Evolutionary conservation across 2,329 filamentous ascomycete species (phyloP).

Genomic region (Diaporthe longicolla): DNA sequence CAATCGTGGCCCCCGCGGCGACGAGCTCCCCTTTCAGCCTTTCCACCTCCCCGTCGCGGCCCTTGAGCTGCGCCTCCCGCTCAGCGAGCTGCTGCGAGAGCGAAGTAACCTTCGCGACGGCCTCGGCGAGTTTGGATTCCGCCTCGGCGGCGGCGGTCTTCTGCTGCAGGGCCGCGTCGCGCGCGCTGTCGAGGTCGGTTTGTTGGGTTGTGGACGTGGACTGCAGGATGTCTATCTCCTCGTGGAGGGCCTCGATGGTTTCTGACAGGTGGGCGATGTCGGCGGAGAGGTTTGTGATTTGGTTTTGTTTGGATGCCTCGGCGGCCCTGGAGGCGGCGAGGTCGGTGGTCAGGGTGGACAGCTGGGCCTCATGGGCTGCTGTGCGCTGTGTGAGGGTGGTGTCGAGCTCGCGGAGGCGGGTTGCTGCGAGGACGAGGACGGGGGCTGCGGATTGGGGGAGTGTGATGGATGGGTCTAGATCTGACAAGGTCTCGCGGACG

Average conservation of each 20-base stretch:
- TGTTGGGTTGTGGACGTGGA: background rate
- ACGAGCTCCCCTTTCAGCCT: conserved; percentile 7
- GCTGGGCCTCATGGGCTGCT: conserved; percentile 2
- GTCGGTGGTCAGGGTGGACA: background rate
- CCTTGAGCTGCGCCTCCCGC: background rate
- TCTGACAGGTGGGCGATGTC: background rate
- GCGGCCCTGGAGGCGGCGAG: background rate
- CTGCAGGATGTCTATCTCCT: background rate
- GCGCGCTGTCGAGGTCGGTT: background rate
- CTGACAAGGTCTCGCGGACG: conserved; percentile 16
- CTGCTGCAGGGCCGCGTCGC: conserved; percentile 7
- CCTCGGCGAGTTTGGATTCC: conserved; percentile 1
- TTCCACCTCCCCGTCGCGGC: conserved; percentile 1
- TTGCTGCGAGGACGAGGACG: background rate
- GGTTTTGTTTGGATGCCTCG: background rate
- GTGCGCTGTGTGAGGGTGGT: background rate
- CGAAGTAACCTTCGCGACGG: background rate
- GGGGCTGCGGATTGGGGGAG: background rate
- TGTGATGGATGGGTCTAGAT: background rate
- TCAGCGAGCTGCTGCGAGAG: background rate
- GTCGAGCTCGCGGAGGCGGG: conserved; percentile 32
- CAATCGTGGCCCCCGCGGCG: background rate
- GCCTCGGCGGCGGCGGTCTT: conserved; percentile 3
- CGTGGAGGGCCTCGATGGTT: background rate
- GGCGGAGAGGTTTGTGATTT: background rate